Evolutionary conservation across 163 green algal species (phyloP).

Genomic region (Scenedesmus sp.): DNA sequence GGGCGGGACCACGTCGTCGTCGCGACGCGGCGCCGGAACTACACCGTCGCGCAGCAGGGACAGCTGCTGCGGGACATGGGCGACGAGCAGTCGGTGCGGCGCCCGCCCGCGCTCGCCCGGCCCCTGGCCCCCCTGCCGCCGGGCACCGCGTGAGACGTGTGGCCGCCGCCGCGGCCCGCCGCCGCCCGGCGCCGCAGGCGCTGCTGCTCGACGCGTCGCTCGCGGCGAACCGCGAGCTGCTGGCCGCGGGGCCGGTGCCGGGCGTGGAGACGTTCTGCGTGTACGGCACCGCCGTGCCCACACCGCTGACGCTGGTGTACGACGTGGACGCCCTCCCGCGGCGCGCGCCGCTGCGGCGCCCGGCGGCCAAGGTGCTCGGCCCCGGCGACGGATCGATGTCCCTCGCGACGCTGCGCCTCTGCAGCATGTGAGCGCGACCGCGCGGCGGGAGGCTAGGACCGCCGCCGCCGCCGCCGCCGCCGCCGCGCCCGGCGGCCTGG

Average conservation of each 20-base stretch:
- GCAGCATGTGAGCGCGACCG: slow-evolving; percentile 3
- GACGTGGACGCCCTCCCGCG: not conserved
- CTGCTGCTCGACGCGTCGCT: not conserved
- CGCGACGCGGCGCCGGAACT: not conserved
- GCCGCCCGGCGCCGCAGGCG: not conserved
- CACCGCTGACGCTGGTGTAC: slow-evolving; percentile 2
- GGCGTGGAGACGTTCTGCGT: slow-evolving; percentile 2
- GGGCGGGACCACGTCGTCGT: not conserved
- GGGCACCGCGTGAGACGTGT: too few species aligned
- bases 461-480: too few species aligned
- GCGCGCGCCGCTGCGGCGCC: not conserved
- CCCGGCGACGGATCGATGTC: not conserved
- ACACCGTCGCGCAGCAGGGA: not conserved
- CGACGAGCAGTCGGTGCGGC: not conserved
- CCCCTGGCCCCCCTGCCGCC: too few species aligned
- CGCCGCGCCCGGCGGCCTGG: too few species aligned
- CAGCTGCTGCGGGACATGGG: not conserved
- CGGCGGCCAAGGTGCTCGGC: not conserved
- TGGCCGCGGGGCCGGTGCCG: not conserved
- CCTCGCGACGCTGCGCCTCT: not conserved
- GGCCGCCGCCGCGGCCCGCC: too few species aligned
- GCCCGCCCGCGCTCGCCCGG: too few species aligned
- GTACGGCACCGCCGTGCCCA: not conserved
- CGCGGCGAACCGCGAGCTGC: not conserved
- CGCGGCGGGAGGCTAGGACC: too few species aligned